Evolutionary conservation across 2,329 filamentous ascomycete species (phyloP).

Genomic region (Phialocephala sp.): DNA sequence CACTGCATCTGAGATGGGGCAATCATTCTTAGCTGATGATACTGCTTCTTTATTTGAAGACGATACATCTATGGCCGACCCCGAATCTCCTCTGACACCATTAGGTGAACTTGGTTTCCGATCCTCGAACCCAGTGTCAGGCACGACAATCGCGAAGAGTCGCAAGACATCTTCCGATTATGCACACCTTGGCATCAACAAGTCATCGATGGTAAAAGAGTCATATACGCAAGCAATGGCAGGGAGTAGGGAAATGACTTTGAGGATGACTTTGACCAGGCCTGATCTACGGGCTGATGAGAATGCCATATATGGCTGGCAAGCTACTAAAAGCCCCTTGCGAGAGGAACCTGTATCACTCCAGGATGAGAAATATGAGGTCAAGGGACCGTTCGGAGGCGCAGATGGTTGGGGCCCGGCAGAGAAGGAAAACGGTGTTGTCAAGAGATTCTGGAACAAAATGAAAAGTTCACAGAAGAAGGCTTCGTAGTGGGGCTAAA

Average conservation of each 20-base stretch:
- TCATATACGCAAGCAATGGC: slow-evolving; percentile 56
- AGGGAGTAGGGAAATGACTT: slow-evolving; percentile 84
- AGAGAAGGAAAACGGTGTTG: slow-evolving; percentile 57
- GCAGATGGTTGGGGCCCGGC: slow-evolving; percentile 48
- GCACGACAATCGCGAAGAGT: slow-evolving; percentile 38
- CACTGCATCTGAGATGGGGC: slow-evolving; percentile 53
- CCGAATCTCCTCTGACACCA: slow-evolving; percentile 55
- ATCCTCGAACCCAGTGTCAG: slow-evolving; percentile 34
- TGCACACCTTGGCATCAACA: slow-evolving; percentile 37
- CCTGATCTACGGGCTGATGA: slow-evolving; percentile 83
- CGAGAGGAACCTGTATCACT: slow-evolving; percentile 59
- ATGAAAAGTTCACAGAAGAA: slow-evolving; percentile 47
- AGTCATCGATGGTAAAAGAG: slow-evolving; percentile 37
- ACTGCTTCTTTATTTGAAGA: slow-evolving; percentile 61
- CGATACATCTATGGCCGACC: slow-evolving; percentile 59
- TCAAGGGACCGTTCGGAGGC: slow-evolving; percentile 44
- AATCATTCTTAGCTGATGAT: slow-evolving; percentile 65
- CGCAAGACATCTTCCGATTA: slow-evolving; percentile 49
- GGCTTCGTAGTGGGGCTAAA: slow-evolving; percentile 18
- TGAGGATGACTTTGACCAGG: slow-evolving; percentile 93
- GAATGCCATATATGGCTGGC: slow-evolving; percentile 74
- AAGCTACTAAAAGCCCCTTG: slow-evolving; percentile 47
- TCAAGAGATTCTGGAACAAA: slow-evolving; percentile 70
- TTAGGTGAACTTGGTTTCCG: slow-evolving; percentile 39
- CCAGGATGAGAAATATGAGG: slow-evolving; percentile 56